Evolutionary conservation across 805 yeast genomes (phyloP).

Genomic region (Saturnispora sekii): DNA sequence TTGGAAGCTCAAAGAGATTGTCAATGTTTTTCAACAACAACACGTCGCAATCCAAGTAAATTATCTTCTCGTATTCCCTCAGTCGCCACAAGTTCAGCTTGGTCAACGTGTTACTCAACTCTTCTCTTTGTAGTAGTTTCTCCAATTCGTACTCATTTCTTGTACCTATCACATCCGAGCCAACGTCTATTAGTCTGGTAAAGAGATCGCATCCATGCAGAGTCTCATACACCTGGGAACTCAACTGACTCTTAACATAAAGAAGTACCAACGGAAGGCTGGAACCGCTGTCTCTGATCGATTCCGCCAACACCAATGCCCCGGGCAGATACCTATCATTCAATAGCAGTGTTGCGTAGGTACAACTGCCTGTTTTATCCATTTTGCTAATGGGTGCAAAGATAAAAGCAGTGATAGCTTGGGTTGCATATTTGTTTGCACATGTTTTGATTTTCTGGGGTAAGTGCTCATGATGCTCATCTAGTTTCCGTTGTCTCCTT

Average conservation of each 20-base stretch:
- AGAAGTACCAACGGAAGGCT: constrained; percentile 19
- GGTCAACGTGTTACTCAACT: constrained; percentile 33
- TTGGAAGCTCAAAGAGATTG: constrained; percentile 18
- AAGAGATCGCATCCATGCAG: constrained; percentile 13
- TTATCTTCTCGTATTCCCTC: constrained; percentile 32
- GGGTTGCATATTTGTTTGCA: no score
- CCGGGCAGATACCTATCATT: constrained; percentile 31
- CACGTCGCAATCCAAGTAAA: constrained; percentile 56
- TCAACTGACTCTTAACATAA: constrained; percentile 8
- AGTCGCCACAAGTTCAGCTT: constrained; percentile 48
- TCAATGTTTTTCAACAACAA: constrained; percentile 32
- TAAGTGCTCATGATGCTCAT: no score
- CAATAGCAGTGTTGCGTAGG: constrained; percentile 28
- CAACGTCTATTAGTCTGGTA: constrained; percentile 17
- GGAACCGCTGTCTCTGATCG: constrained; percentile 17
- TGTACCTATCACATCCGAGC: constrained; percentile 15
- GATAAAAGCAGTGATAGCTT: no score
- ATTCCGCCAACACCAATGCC: constrained; percentile 23
- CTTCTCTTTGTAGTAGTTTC: constrained; percentile 22
- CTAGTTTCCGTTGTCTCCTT: no score
- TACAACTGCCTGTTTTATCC: constrained; percentile 6
- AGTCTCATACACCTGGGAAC: constrained; percentile 10
- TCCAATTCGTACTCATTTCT: constrained; percentile 15
- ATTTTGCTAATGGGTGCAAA: no score
- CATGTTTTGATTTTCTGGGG: no score